These are phyloP conservation scores for Leishmania arabica DNA, from an alignment of 208 protist species.

Conservation along the genomic window DNA sequence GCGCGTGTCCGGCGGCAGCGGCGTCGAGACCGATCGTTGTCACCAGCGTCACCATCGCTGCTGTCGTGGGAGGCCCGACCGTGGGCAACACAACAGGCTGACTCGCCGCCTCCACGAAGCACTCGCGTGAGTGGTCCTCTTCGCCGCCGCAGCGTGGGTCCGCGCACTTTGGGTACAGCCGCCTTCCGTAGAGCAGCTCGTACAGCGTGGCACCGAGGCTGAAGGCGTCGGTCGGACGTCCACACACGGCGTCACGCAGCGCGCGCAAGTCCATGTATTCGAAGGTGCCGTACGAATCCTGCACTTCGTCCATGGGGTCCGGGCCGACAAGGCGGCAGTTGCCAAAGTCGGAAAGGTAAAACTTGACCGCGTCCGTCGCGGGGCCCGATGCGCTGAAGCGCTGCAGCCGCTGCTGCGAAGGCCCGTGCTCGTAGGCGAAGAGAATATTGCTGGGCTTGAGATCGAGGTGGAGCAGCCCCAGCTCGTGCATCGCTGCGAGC, in stretches of 20 bases:
- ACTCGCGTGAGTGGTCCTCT: conserved; percentile 69
- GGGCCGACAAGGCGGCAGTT: conserved; percentile 83
- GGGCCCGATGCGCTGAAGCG: not conserved
- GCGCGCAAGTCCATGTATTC: conserved; percentile 89
- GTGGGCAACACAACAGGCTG: conserved; percentile 47
- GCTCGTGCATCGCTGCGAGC: conserved; percentile 75
- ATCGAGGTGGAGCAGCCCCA: conserved; percentile 84
- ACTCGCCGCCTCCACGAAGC: conserved; percentile 65
- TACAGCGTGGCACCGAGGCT: conserved; percentile 79
- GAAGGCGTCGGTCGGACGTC: conserved; percentile 78
- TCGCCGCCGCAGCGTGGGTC: conserved; percentile 45
- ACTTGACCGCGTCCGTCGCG: conserved; percentile 52
- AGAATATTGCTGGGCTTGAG: conserved; percentile 90
- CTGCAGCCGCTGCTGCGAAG: conserved; percentile 25
- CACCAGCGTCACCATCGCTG: not conserved
- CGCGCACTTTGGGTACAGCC: conserved; percentile 72
- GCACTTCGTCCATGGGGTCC: conserved; percentile 37
- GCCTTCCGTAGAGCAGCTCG: conserved; percentile 66
- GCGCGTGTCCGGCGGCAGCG: not conserved
- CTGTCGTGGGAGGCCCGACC: not conserved
- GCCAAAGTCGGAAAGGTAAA: conserved; percentile 89
- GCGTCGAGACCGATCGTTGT: not conserved
- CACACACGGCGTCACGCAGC: conserved; percentile 63
- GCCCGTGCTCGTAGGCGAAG: conserved; percentile 70
- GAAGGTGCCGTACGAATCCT: conserved; percentile 73